These are phyloP conservation scores for Nakazawaea populi DNA, from an alignment of 805 yeast species.

Conservation along the genomic window DNA sequence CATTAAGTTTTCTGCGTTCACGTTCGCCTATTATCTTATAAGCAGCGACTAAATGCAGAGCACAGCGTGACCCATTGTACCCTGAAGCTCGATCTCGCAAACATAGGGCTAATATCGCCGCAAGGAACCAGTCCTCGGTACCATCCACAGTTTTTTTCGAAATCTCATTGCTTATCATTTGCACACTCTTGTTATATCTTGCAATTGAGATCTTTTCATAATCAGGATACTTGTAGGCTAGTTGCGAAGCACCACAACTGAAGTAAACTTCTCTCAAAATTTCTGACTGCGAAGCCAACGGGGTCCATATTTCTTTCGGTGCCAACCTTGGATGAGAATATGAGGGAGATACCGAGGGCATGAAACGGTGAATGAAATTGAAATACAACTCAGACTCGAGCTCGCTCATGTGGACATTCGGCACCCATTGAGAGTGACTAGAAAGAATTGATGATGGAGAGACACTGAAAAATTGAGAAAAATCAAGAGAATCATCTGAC, in stretches of 20 bases:
- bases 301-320: conserved; percentile 34
- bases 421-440: conserved; percentile 6
- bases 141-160: conserved; percentile 19
- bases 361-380: conserved; percentile 34
- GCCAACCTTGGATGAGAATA: conserved; percentile 32
- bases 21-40: conserved; percentile 28
- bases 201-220: conserved; percentile 18
- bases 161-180: conserved; percentile 18
- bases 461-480: not conserved
- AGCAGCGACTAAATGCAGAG: conserved; percentile 28
- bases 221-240: conserved; percentile 26
- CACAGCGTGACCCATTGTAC: conserved; percentile 22
- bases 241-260: conserved; percentile 35
- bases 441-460: not conserved
- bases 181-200: conserved; percentile 19
- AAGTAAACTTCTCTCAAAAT: conserved; percentile 27
- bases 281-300: conserved; percentile 25
- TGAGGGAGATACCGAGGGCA: conserved; percentile 36
- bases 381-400: conserved; percentile 16
- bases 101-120: conserved; percentile 33
- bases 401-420: conserved; percentile 6
- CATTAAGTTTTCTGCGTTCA: conserved; percentile 13
- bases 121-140: conserved; percentile 33
- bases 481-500: not conserved
- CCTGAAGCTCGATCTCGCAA: conserved; percentile 29